These are phyloP conservation scores for Marasmius fiardii DNA, from an alignment of 1,284 basidiomycete genomes.

Conservation along the genomic window DNA sequence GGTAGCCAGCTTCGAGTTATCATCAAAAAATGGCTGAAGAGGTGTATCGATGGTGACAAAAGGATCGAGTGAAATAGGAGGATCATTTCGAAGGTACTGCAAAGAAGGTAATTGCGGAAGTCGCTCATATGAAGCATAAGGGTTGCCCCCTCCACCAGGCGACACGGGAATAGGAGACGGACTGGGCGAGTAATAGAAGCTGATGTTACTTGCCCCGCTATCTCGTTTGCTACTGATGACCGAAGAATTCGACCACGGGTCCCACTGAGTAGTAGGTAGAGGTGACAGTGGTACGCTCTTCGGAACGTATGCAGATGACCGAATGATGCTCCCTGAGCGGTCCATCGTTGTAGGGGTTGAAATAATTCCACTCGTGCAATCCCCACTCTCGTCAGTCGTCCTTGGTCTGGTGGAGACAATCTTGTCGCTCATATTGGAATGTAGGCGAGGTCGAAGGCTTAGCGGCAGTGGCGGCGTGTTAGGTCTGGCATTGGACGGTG, in stretches of 20 bases:
- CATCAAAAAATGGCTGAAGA: too few species aligned
- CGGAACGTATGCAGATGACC: slow-evolving; percentile 66
- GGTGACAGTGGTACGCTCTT: slow-evolving; percentile 53
- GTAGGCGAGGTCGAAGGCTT: slow-evolving; percentile 42
- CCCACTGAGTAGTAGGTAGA: slow-evolving; percentile 52
- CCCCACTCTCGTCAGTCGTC: slow-evolving; percentile 42
- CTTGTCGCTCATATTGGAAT: slow-evolving; percentile 36
- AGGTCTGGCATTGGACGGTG: not conserved
- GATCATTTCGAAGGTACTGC: too few species aligned
- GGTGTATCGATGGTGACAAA: too few species aligned
- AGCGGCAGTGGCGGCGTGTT: slow-evolving; percentile 54
- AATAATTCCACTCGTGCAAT: slow-evolving; percentile 17
- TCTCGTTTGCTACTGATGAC: slow-evolving; percentile 62
- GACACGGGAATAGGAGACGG: slow-evolving; percentile 80
- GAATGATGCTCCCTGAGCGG: slow-evolving; percentile 72
- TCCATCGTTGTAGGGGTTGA: slow-evolving; percentile 30
- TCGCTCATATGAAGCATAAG: too few species aligned
- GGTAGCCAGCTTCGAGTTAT: too few species aligned
- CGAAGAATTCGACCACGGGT: slow-evolving; percentile 45
- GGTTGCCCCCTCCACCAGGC: too few species aligned
- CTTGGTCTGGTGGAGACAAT: slow-evolving; percentile 65
- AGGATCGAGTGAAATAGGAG: too few species aligned
- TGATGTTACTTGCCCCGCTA: slow-evolving; percentile 77
- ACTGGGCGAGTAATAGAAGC: slow-evolving; percentile 78
- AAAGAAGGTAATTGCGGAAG: too few species aligned